phyloP scores from a whole-genome alignment of 495 filamentous ascomycete genomes.

The Podospora australis region DNA sequence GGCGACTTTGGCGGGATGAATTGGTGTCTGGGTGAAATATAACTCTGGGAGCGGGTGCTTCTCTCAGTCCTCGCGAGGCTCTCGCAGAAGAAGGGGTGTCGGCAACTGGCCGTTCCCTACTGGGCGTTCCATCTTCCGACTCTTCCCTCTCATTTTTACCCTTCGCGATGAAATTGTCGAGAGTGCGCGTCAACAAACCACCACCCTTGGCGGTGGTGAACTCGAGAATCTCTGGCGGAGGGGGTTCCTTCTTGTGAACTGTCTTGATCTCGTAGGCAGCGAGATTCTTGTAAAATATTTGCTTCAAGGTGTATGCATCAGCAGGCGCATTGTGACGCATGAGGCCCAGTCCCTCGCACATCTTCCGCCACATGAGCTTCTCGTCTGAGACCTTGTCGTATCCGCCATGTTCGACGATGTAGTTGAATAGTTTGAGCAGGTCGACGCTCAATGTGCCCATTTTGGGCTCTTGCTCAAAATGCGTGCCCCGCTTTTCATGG shows the following conservation, averaged over 20 bases:
- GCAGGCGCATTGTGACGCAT: slow-evolving; percentile 58
- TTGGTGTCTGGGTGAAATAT: slow-evolving; percentile 75
- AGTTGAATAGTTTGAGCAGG: slow-evolving; percentile 62
- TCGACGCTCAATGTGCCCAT: slow-evolving; percentile 66
- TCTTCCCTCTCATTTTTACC: slow-evolving; percentile 42
- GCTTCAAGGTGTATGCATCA: slow-evolving; percentile 70
- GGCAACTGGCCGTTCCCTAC: slow-evolving; percentile 53
- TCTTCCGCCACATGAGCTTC: slow-evolving; percentile 69
- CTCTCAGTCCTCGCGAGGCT: slow-evolving; percentile 63
- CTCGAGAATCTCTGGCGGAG: slow-evolving; percentile 76
- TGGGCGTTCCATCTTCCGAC: slow-evolving; percentile 58
- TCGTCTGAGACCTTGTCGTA: slow-evolving; percentile 76
- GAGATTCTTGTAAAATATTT: slow-evolving; percentile 75
- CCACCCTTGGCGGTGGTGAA: slow-evolving; percentile 68
- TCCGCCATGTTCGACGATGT: slow-evolving; percentile 62
- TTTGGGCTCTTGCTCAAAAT: slow-evolving; percentile 64
- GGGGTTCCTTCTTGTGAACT: slow-evolving; percentile 66
- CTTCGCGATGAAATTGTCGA: slow-evolving; percentile 59
- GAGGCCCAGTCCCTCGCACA: slow-evolving; percentile 59
- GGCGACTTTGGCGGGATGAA: slow-evolving; percentile 52
- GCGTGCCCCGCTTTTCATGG: slow-evolving; percentile 66
- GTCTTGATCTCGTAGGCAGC: slow-evolving; percentile 73
- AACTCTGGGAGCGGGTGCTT: slow-evolving; percentile 69
- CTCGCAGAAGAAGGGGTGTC: slow-evolving; percentile 51
- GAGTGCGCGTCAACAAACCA: slow-evolving; percentile 64